phyloP scores from a whole-genome alignment of 495 filamentous ascomycete species.

The Xanthoparmelia taractica region DNA sequence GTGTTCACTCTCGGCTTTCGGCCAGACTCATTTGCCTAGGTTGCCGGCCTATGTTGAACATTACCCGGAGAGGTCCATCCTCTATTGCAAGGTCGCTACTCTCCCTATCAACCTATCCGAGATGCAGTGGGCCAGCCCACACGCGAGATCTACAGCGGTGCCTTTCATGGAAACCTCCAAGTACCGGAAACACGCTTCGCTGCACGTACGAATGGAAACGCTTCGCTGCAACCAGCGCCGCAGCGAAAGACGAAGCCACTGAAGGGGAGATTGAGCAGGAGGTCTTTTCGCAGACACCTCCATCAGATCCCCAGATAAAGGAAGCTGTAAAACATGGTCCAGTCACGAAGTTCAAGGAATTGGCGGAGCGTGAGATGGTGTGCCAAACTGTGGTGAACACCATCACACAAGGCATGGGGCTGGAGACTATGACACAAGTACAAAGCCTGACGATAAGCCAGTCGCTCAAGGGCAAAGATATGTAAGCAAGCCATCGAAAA shows the following conservation, averaged over 20 bases:
- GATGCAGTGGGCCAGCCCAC: conserved; percentile 11
- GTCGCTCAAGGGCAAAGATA: conserved; percentile 67
- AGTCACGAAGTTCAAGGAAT: conserved; percentile 62
- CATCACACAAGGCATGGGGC: conserved; percentile 64
- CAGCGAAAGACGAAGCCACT: conserved; percentile 21
- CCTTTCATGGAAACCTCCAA: not conserved
- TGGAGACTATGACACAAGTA: conserved; percentile 88
- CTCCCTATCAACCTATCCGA: conserved; percentile 6
- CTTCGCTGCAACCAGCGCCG: conserved; percentile 27
- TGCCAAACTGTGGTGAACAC: conserved; percentile 55
- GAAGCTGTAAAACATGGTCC: conserved; percentile 22
- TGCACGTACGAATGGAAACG: conserved; percentile 15
- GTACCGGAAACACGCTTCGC: conserved; percentile 1
- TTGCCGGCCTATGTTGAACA: conserved; percentile 20
- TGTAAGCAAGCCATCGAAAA: conserved; percentile 49
- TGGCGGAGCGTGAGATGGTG: conserved; percentile 55
- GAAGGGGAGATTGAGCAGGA: conserved; percentile 24
- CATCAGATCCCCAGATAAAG: conserved; percentile 9
- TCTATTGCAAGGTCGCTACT: conserved; percentile 15
- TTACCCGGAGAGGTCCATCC: conserved; percentile 23
- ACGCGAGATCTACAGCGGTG: not conserved
- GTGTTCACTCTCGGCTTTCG: not conserved
- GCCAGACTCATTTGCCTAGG: not conserved
- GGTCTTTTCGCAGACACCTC: conserved; percentile 9
- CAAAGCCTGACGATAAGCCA: conserved; percentile 74